Conservation (phyloP, 2,329 filamentous ascomycete genomes). For the Paraphaeosphaeria sporulosa region DNA sequence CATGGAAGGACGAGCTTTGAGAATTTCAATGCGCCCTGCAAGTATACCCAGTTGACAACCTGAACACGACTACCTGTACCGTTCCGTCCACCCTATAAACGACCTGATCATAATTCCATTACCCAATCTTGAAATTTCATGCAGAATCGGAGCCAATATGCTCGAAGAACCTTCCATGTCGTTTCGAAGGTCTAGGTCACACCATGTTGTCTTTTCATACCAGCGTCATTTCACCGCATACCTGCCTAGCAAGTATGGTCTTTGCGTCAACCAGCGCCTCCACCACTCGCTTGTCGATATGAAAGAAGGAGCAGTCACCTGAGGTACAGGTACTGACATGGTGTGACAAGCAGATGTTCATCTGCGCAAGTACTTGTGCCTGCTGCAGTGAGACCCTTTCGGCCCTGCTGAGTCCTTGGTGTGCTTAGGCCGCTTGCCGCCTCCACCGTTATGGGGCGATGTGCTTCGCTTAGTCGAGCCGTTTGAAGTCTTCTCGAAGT, state of each 20-base stretch:
- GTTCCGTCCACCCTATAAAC: too few relatives aligned
- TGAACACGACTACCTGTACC: too few relatives aligned
- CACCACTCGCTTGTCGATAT: not conserved
- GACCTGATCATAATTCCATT: too few relatives aligned
- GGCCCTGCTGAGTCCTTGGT: not conserved
- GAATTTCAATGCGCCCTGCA: not conserved
- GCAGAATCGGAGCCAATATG: too few relatives aligned
- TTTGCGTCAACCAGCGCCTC: not conserved
- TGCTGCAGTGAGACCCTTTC: not conserved
- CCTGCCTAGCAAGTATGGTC: too few relatives aligned
- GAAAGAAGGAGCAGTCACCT: not conserved
- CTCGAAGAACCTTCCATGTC: too few relatives aligned
- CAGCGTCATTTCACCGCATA: not conserved
- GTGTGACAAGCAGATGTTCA: not conserved
- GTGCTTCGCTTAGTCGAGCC: too few relatives aligned
- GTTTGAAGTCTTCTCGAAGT: too few relatives aligned
- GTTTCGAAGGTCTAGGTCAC: too few relatives aligned
- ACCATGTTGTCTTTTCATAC: not conserved
- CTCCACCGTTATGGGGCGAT: too few relatives aligned
- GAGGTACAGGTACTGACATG: not conserved
- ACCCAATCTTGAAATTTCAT: too few relatives aligned
- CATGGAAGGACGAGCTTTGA: slow-evolving; percentile 14
- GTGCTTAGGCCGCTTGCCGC: not conserved
- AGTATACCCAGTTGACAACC: slow-evolving; percentile 1
- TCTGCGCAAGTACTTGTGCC: not conserved